Evolutionary conservation across 1,139 yeast species (phyloP), one percentile per base, ranked within the genome.

Genomic region (Hansenula lynferdii): DNA sequence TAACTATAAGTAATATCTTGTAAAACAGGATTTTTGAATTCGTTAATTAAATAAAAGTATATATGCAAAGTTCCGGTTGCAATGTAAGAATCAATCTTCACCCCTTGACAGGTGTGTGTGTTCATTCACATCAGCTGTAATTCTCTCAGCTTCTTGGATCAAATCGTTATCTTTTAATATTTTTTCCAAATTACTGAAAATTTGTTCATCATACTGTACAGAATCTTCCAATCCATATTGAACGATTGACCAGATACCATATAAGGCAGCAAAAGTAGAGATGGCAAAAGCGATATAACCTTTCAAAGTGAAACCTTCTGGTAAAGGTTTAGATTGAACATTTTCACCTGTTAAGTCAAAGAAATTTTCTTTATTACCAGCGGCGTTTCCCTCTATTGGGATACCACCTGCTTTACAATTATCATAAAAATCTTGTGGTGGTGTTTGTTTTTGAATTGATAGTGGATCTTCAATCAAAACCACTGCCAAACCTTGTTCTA

Each of bases 401-500:
- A 77, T 64, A 40, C 69, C 66, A 32, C 64, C 67, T 18, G 59
- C 60, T 22, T 57, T 50, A 62, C 90, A 82, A 22, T 67, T 64
- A 15, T 65, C 62, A 28, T 65, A 60, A 51, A 69, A 80, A 44
- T 74, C 69, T 1, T 67, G 69, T 22, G 72, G 64, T 47, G 69
- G 70, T 7, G 54, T 44, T 37, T 65, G 67, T 24, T 62, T 60
- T 53, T 77, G 77, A 31, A 82, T 58, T 21, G 64, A 62, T 28
- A 64, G 50, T 10, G 90, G 90, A 28, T 82, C 82, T 57, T 82
- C 90, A 36, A 83, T 64, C 28, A 83, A 71, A 2, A 75, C 71
- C 42, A 81, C 65, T 14, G 89, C 87, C 44, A 83, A 69, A 37
- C 92, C 92, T 65, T 83, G 92, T 47, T 76, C 79, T 60, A 83